Base-by-base conservation (phyloP, 768 basidiomycete genomes). In the Phaeotremella fagi region DNA sequence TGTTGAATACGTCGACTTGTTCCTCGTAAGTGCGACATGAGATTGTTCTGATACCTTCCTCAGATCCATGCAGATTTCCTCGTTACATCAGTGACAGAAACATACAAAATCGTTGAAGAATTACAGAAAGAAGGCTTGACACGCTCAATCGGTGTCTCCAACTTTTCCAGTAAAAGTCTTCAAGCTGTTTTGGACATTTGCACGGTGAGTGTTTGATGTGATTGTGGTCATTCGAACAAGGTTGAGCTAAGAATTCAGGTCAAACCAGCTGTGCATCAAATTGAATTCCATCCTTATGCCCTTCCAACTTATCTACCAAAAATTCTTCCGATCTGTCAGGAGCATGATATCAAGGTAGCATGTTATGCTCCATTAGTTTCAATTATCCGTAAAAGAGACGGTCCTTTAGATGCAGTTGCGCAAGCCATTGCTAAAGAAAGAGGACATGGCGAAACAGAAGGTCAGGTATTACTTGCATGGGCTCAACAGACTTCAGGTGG, bases 41-140 rank as follows among this genome's bases (percentile, higher is more conserved):
- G 36, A 5, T 11, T 22, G 5, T 45, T 15, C 24, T 9, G 41
- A 41, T 2, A 49, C 11, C 23, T n/a, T 31, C 26, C 23, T 16
- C 29, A 60, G 56, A 52, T 61, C 14, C 60, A 61, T 27, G 60
- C 60, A 31, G 56, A 57, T 38, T 51, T 55, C 28, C 35, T 61
- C 2, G 52, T 57, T 16, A 45, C 28, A 26, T 26, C 28, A 11
- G 27, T 61, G 18, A 45, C 47, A 5, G 35, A 48, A 20, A 48
- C 60, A 4, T 61, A 56, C 56, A 57, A 51, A 43, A 18, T 24
- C 20, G 57, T 61, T 55, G 60, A 61, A 31, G n/a, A 50, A 25
- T 35, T 57, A 22, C 29, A 57, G 18, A 48, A 45, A 25, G 55
- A 50, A 24, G 59, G 59, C 15, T 31, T 61, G 18, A 42, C 59